These are phyloP conservation scores for Nothophaeocryptopus gaeumannii DNA, from an alignment of 2,329 filamentous ascomycete genomes.

Conservation along the genomic window DNA sequence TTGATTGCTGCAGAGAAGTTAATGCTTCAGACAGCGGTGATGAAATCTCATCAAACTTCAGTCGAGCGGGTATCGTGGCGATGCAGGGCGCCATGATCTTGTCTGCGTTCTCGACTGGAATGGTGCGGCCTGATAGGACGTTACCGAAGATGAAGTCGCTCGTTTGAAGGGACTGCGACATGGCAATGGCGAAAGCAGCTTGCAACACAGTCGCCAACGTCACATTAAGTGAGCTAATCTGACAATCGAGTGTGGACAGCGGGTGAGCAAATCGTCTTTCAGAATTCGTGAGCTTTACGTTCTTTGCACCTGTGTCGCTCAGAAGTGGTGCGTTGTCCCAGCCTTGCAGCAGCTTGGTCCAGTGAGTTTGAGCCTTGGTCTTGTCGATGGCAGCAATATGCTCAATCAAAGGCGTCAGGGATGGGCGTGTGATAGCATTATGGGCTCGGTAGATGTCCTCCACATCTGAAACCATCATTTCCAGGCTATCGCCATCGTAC, in stretches of 20 bases:
- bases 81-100: slow-evolving; percentile 20
- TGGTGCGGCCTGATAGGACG: slow-evolving; percentile 14
- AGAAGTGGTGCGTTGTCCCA: slow-evolving; percentile 12
- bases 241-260: slow-evolving; percentile 5
- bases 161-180: slow-evolving; percentile 8
- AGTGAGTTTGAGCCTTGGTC: slow-evolving; percentile 3
- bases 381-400: slow-evolving; percentile 12
- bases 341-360: slow-evolving; percentile 2
- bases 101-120: slow-evolving; percentile 12
- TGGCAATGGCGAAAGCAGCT: slow-evolving; percentile 9
- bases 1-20: slow-evolving; percentile 5
- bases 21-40: not conserved
- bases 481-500: slow-evolving; percentile 13
- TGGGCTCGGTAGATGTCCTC: slow-evolving; percentile 2
- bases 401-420: slow-evolving; percentile 8
- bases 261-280: slow-evolving; percentile 2
- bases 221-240: not conserved
- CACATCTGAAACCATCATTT: slow-evolving; percentile 15
- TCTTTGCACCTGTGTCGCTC: slow-evolving; percentile 3
- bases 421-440: not conserved
- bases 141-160: slow-evolving; percentile 19
- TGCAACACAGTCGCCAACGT: slow-evolving; percentile 14
- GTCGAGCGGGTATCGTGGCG: slow-evolving; percentile 13
- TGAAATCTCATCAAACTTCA: slow-evolving; percentile 6
- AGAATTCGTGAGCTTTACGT: not conserved